These are phyloP conservation scores for Nitzschia sp. DNA, from an alignment of 108 stramenopile genomes.

Conservation along the genomic window DNA sequence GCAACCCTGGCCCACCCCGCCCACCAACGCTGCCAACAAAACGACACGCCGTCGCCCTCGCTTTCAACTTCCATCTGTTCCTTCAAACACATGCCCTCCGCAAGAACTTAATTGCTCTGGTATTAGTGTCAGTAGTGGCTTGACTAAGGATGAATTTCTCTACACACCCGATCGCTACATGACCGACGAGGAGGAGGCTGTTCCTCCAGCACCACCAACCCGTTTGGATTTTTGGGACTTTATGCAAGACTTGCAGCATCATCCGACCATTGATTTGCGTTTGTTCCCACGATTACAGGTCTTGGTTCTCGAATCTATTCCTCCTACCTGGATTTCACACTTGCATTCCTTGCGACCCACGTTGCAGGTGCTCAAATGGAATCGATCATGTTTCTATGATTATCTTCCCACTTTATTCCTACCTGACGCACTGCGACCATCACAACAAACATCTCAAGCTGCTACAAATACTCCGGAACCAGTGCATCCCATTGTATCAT, in stretches of 20 bases:
- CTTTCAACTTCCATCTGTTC: neutral
- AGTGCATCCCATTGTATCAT: neutral
- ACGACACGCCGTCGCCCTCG: neutral
- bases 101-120: slow-evolving; percentile 14
- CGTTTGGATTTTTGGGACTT: slow-evolving; percentile 11
- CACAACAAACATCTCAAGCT: neutral
- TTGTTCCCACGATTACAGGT: slow-evolving; percentile 66
- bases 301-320: slow-evolving; percentile 67
- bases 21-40: slow-evolving; percentile 3
- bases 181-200: neutral
- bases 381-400: slow-evolving; percentile 50
- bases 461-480: neutral
- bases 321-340: slow-evolving; percentile 61
- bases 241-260: slow-evolving; percentile 32
- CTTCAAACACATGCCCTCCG: slow-evolving; percentile 3
- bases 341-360: slow-evolving; percentile 40
- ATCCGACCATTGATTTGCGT: slow-evolving; percentile 57
- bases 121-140: slow-evolving; percentile 14
- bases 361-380: slow-evolving; percentile 62
- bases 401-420: slow-evolving; percentile 36
- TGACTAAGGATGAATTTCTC: slow-evolving; percentile 15
- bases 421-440: neutral
- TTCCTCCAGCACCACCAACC: slow-evolving; percentile 41
- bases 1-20: slow-evolving; percentile 61
- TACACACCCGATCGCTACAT: neutral